phyloP scores from a whole-genome alignment of 169 alveolate genomes.

The Babesia bigemina region DNA sequence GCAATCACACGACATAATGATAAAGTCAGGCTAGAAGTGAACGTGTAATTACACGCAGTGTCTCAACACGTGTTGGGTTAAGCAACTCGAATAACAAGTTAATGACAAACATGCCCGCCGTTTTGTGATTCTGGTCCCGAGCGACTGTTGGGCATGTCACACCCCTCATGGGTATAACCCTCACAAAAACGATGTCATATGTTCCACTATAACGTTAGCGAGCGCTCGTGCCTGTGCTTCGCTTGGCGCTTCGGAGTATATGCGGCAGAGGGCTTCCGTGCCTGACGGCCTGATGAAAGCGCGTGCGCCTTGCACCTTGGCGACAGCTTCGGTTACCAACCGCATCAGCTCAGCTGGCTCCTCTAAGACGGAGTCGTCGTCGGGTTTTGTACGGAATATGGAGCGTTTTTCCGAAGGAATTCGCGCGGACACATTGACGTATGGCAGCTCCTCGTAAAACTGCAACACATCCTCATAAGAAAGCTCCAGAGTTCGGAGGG shows the following conservation, averaged over 20 bases:
- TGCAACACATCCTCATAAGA: constrained; percentile 49
- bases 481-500: constrained; percentile 44
- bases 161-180: too few species aligned
- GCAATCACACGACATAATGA: too few species aligned
- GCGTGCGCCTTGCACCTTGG: constrained; percentile 46
- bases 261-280: constrained; percentile 69
- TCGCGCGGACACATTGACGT: constrained; percentile 40
- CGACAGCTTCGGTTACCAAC: constrained; percentile 38
- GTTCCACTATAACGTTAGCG: background rate
- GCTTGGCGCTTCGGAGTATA: constrained; percentile 81
- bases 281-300: constrained; percentile 78
- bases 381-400: constrained; percentile 48
- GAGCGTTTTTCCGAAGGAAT: constrained; percentile 34
- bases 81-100: too few species aligned
- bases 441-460: constrained; percentile 69
- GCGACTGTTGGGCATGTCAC: too few species aligned
- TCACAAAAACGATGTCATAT: background rate
- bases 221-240: constrained; percentile 58
- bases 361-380: constrained; percentile 64
- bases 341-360: constrained; percentile 58
- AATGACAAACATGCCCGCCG: too few species aligned
- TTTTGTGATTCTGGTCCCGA: too few species aligned
- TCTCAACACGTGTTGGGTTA: too few species aligned
- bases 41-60: too few species aligned
- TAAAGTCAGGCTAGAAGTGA: too few species aligned